Percentiles rank a stretch among this genome's conserved stretches.
Conservation (phyloP, 768 basidiomycete species). For the Fomitopsis pulvina region DNA sequence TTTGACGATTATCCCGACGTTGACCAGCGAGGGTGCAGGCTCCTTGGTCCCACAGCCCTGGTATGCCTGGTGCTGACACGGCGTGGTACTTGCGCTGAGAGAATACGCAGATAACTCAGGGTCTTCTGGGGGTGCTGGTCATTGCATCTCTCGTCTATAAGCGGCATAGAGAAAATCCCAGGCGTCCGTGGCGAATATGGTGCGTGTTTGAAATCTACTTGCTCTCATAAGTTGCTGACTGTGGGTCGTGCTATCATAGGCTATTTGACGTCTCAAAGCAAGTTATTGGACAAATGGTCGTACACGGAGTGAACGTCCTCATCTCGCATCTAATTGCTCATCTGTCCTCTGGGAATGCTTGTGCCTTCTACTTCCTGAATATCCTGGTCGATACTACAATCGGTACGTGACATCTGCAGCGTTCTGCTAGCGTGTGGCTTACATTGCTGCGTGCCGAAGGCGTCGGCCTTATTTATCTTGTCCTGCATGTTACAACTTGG, state of each 20-base stretch:
- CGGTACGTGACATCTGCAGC: slow-evolving; percentile 41
- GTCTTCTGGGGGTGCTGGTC: slow-evolving; percentile 86
- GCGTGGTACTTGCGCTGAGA: slow-evolving; percentile 2
- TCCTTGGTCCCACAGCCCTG: slow-evolving; percentile 43
- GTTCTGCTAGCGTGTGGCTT: background rate
- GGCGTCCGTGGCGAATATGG: slow-evolving; percentile 93
- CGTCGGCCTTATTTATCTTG: slow-evolving; percentile 74
- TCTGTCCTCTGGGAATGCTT: slow-evolving; percentile 72
- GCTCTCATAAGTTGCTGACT: background rate
- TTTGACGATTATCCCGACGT: slow-evolving; percentile 31
- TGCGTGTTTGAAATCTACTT: slow-evolving; percentile 25
- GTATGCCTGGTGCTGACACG: slow-evolving; percentile 19
- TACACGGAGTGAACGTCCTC: slow-evolving; percentile 73
- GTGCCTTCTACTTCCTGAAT: slow-evolving; percentile 88
- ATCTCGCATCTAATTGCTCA: slow-evolving; percentile 74
- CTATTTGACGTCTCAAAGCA: slow-evolving; percentile 93
- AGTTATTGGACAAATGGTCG: slow-evolving; percentile 76
- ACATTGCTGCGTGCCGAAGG: slow-evolving; percentile 40
- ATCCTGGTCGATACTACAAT: slow-evolving; percentile 89
- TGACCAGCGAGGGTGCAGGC: slow-evolving; percentile 37
- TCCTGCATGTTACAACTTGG: slow-evolving; percentile 57
- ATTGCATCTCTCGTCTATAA: slow-evolving; percentile 83
- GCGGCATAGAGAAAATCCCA: slow-evolving; percentile 77
- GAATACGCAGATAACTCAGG: slow-evolving; percentile 63
- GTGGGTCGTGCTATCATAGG: slow-evolving; percentile 38